Evolutionary conservation across 148 eudicot genomes (phyloP), one percentile per base, ranked within the genome.

Genomic region (Arctostaphylos glauca): DNA sequence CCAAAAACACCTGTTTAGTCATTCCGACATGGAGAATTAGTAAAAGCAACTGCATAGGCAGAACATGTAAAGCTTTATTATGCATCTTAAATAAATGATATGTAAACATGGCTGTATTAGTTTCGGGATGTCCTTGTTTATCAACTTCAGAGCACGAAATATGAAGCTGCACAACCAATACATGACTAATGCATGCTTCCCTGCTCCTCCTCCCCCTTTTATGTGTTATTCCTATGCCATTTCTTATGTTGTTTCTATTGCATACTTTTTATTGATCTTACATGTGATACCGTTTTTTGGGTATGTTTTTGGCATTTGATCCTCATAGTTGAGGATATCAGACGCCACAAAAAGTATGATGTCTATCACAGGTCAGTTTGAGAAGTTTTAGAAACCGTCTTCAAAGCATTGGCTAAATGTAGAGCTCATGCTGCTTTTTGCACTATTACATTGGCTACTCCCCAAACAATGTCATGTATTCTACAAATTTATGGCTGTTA

Each of bases 201-300:
- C 12, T 3, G 25, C 66, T 60, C 25, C 25, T 19, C 31, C 66
- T 60, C 12, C 66, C 66, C 25, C 23, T 66, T 25, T 66, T 3
- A 66, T 66, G 23, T 59, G 19, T 21, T n/a, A 3, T n/a, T 60
- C 25, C 1, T 66, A 12, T 66, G 14, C 38, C 13, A 9, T 46
- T 72, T 18, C 76, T 46, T 18, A 50, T 50, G 56, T 75, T 75
- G 59, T 48, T 56, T 49, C 43, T 48, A n/a, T 74, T 74, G 78
- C 52, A 43, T 73, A 73, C 6, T 74, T 74, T n/a, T 21, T 48
- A 23, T 75, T 49, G 16, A 23, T 50, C 41, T 8, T 49, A 21
- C 49, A 49, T 50, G 53, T 12, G 78, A 12, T 75, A 53, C 21
- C 7, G 15, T 75, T 7, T 75, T 49, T 14, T 49, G 23, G 12